Conservation (phyloP, 805 yeast genomes). For the Babjeviella inositovora region DNA sequence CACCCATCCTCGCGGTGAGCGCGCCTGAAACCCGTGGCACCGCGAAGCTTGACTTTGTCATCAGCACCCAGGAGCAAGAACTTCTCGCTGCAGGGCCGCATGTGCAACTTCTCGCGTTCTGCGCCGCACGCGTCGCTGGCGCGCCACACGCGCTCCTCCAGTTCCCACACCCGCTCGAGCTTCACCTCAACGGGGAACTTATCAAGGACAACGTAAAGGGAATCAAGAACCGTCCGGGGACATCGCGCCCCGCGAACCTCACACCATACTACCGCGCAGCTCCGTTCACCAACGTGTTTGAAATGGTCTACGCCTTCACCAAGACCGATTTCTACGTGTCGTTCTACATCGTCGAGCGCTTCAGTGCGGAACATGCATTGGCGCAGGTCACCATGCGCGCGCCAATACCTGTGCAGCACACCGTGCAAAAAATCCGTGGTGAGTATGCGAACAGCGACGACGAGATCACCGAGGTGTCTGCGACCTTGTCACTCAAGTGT, state of each 20-base stretch:
- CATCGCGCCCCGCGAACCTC: constrained; percentile 71
- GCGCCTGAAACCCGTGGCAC: constrained; percentile 29
- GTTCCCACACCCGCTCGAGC: constrained; percentile 61
- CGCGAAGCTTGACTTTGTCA: constrained; percentile 19
- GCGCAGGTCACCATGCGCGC: too few relatives aligned
- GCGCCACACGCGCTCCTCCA: constrained; percentile 22
- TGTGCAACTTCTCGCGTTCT: constrained; percentile 15
- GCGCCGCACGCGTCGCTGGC: constrained; percentile 6
- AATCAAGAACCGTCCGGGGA: constrained; percentile 58
- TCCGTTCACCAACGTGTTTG: constrained; percentile 21
- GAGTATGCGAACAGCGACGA: constrained; percentile 50
- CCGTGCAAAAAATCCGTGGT: constrained; percentile 8
- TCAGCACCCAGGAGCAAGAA: constrained; percentile 23
- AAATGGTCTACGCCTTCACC: constrained; percentile 43
- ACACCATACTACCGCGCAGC: constrained; percentile 26
- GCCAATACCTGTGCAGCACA: constrained; percentile 7
- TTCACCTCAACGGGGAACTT: constrained; percentile 36
- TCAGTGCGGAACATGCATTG: constrained; percentile 23
- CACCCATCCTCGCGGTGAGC: constrained; percentile 24
- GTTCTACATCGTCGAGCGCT: constrained; percentile 39
- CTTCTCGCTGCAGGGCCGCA: constrained; percentile 12
- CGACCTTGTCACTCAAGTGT: constrained; percentile 55
- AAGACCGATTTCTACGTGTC: constrained; percentile 30
- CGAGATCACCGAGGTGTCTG: constrained; percentile 51
- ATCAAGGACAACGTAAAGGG: constrained; percentile 52